These are phyloP conservation scores for Wickerhamomyces sp. DNA, from an alignment of 1,139 yeast species.

Conservation along the genomic window DNA sequence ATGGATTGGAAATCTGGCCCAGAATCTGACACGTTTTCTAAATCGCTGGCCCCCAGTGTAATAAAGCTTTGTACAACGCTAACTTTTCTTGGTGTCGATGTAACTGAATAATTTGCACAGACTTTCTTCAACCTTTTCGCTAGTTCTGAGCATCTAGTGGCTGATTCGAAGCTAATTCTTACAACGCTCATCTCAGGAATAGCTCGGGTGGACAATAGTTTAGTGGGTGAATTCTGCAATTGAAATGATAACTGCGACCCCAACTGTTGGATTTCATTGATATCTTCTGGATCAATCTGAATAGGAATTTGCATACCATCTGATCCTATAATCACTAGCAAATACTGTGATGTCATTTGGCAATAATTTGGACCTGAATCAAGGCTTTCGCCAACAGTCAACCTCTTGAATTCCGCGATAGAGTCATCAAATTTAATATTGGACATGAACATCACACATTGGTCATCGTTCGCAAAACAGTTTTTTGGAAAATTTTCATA, in stretches of 20 bases:
- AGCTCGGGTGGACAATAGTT: slow-evolving; percentile 9
- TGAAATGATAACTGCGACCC: slow-evolving; percentile 5
- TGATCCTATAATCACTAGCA: slow-evolving; percentile 11
- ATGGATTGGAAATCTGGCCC: slow-evolving; percentile 2
- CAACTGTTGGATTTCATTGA: slow-evolving; percentile 4
- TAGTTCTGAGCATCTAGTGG: too few species aligned
- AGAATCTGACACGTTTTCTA: too few species aligned
- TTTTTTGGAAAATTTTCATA: slow-evolving; percentile 6
- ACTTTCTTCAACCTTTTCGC: slow-evolving; percentile 15
- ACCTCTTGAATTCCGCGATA: slow-evolving; percentile 6
- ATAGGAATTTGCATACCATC: slow-evolving; percentile 17
- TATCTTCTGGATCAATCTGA: slow-evolving; percentile 10
- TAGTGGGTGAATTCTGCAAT: slow-evolving; percentile 7
- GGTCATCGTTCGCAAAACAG: slow-evolving; percentile 16
- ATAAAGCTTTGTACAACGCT: slow-evolving; percentile 27
- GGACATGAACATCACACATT: slow-evolving; percentile 12
- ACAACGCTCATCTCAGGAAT: slow-evolving; percentile 4
- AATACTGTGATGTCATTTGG: slow-evolving; percentile 10
- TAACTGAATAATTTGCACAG: slow-evolving; percentile 1
- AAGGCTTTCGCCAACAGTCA: slow-evolving; percentile 6
- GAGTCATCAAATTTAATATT: slow-evolving; percentile 1
- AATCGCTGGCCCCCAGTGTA: slow-evolving; percentile 17
- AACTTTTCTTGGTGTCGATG: slow-evolving; percentile 18
- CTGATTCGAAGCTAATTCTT: slow-evolving; percentile 13
- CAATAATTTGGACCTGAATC: slow-evolving; percentile 9